These are phyloP conservation scores for Acrocalymma vagum DNA, from an alignment of 2,329 filamentous ascomycete species.

Conservation along the genomic window DNA sequence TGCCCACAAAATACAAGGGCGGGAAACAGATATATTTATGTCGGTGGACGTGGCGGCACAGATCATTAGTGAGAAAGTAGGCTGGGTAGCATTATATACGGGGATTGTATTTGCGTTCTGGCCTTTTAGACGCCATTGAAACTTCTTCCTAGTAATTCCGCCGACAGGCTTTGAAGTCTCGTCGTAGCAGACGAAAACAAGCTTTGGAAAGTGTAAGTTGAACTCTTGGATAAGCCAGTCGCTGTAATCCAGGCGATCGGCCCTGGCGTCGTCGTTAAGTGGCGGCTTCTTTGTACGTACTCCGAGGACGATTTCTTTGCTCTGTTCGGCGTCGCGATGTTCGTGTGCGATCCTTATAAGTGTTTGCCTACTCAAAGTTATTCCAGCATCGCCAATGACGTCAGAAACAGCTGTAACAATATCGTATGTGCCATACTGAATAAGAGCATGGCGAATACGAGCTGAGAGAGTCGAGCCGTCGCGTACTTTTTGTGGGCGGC, in stretches of 20 bases:
- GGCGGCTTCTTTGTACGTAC: background rate
- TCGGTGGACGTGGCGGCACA: constrained; percentile 2
- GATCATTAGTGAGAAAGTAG: constrained; percentile 1
- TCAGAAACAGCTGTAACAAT: too few relatives aligned
- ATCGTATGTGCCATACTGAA: too few relatives aligned
- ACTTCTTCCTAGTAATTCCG: background rate
- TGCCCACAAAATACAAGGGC: too few relatives aligned
- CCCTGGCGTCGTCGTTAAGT: background rate
- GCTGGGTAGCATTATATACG: background rate
- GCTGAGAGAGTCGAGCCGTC: too few relatives aligned
- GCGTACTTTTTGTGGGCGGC: too few relatives aligned
- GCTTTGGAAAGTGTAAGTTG: background rate
- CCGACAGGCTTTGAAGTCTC: constrained; percentile 1
- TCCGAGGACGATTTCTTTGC: background rate
- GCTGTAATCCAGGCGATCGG: background rate
- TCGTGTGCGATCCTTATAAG: constrained; percentile 41
- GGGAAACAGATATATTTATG: too few relatives aligned
- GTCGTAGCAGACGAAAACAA: constrained; percentile 6
- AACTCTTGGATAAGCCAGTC: background rate
- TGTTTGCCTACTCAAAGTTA: too few relatives aligned
- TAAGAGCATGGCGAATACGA: too few relatives aligned
- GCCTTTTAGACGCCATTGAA: background rate
- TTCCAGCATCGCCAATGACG: too few relatives aligned
- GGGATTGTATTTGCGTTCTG: background rate
- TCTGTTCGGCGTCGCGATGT: background rate